A percentile compares a stretch with the other conserved stretches of the same genome.
Evolutionary conservation across 176 grass and related monocot species (phyloP).

Genomic region (Aegilops sharonensis): DNA sequence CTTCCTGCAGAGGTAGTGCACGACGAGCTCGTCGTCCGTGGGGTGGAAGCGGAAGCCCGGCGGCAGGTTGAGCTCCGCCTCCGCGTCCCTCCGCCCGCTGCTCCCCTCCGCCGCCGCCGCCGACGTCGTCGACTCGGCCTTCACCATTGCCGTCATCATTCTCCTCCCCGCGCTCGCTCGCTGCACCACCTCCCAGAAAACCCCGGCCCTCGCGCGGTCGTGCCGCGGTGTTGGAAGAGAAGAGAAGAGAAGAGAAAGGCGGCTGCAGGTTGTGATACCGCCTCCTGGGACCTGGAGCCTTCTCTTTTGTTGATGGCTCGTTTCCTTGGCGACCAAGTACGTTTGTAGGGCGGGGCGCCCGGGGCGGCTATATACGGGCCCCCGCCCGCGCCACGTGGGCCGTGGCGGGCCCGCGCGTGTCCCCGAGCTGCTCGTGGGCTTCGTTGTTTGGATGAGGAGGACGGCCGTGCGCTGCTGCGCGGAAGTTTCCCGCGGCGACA

Average conservation of each 20-base stretch:
- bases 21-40: slow-evolving; percentile 89
- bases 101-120: neutral
- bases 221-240: neutral
- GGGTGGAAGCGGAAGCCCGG: slow-evolving; percentile 97
- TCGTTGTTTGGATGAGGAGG: slow-evolving; percentile 17
- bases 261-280: neutral
- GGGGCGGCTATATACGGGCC: neutral
- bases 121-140: neutral
- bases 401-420: neutral
- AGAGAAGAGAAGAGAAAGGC: neutral
- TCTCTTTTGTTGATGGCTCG: neutral
- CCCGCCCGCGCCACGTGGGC: neutral
- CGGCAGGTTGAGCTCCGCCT: slow-evolving; percentile 79
- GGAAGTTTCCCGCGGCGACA: slow-evolving; percentile 48
- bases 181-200: neutral
- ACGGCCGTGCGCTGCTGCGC: neutral
- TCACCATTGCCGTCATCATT: slow-evolving; percentile 8
- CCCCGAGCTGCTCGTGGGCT: neutral
- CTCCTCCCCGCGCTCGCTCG: neutral
- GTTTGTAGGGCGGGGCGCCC: neutral
- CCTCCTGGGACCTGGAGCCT: neutral
- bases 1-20: slow-evolving; percentile 69
- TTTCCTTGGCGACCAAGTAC: neutral
- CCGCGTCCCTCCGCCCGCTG: slow-evolving; percentile 57
- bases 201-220: too few relatives aligned